Evolutionary conservation across 83 land plant genomes (phyloP), one percentile per base, ranked within the genome.

Genomic region (Picea abies): DNA sequence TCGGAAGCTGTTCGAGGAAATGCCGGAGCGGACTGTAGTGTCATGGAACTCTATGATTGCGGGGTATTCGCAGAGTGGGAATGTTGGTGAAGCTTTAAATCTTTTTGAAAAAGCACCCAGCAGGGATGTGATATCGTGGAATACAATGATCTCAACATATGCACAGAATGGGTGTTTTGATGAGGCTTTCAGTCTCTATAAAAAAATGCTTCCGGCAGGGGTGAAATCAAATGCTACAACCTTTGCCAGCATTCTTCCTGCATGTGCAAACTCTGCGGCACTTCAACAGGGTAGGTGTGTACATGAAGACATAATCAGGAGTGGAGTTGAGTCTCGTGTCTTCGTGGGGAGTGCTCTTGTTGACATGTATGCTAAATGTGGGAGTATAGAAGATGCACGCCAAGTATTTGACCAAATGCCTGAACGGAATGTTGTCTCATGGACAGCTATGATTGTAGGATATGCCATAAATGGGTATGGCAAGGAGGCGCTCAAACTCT

Each of bases 381-480:
- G 81, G n/a, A 60, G 17, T 12, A 37, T 82, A 11, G 70, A 73
- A 11, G 58, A 76, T 26, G 56, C 84, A 22, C 41, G 35, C 26
- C 37, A 61, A 52, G 79, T 82, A 5, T 82, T 82, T 60, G n/a
- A 63, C n/a, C 25, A n/a, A 10, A 78, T 78, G 85, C 32, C 11
- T 66, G 23, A 22, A 16, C 69, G 44, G 75, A 69, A 63, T 82
- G 68, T 62, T 17, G 37, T 20, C 68, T 20, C 84, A n/a, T 82
- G 84, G 84, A 82, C 75, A 75, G 85, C 85, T 23, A 32, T 84
- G 75, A 84, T 84, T 9, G 68, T 73, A 26, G 82, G 85, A 17
- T 25, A 61, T 22, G 81, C 82, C 32, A 65, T 79, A 22, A 84
- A 80, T 70, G 85, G 85, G 5, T 17, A 71, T 49, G 85, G 81